A percentile compares a stretch with the other conserved stretches of the same genome.
These are phyloP conservation scores for Wickerhamomyces sp. DNA, from an alignment of 1,139 yeast genomes.

Conservation along the genomic window DNA sequence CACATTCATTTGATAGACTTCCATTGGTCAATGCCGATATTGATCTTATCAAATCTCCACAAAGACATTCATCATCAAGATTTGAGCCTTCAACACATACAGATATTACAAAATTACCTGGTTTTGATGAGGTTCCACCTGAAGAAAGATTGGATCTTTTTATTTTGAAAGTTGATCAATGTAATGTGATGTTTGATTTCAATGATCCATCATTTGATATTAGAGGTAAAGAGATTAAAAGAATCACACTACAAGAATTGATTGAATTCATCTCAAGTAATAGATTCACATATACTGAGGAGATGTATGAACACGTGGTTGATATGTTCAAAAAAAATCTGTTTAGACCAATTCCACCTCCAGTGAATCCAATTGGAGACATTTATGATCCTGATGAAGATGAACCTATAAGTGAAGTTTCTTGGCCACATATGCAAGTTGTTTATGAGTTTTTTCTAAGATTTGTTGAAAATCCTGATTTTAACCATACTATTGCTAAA, in stretches of 20 bases:
- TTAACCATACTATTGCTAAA: slow-evolving; percentile 89
- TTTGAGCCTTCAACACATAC: slow-evolving; percentile 78
- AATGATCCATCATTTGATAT: slow-evolving; percentile 89
- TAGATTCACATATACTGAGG: slow-evolving; percentile 82
- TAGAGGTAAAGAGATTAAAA: slow-evolving; percentile 87
- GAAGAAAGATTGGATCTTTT: slow-evolving; percentile 81
- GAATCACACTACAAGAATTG: slow-evolving; percentile 81
- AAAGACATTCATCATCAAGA: slow-evolving; percentile 89
- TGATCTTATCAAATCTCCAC: slow-evolving; percentile 69
- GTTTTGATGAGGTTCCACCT: slow-evolving; percentile 85
- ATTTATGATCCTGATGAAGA: slow-evolving; percentile 97
- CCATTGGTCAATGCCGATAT: slow-evolving; percentile 43
- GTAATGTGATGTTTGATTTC: slow-evolving; percentile 91
- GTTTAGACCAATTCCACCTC: slow-evolving; percentile 96
- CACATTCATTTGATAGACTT: slow-evolving; percentile 39
- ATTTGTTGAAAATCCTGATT: slow-evolving; percentile 92
- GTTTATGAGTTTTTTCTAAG: slow-evolving; percentile 91
- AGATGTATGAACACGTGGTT: slow-evolving; percentile 84
- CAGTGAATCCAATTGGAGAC: slow-evolving; percentile 95
- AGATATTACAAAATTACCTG: slow-evolving; percentile 77
- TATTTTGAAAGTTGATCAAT: slow-evolving; percentile 85
- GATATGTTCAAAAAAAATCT: slow-evolving; percentile 85
- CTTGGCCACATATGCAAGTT: slow-evolving; percentile 99
- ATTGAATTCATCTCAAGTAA: slow-evolving; percentile 81
- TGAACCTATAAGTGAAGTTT: slow-evolving; percentile 92